Base-by-base conservation (phyloP, 306 rosid genomes). In the cucumber (Cucumis sativus) region DNA sequence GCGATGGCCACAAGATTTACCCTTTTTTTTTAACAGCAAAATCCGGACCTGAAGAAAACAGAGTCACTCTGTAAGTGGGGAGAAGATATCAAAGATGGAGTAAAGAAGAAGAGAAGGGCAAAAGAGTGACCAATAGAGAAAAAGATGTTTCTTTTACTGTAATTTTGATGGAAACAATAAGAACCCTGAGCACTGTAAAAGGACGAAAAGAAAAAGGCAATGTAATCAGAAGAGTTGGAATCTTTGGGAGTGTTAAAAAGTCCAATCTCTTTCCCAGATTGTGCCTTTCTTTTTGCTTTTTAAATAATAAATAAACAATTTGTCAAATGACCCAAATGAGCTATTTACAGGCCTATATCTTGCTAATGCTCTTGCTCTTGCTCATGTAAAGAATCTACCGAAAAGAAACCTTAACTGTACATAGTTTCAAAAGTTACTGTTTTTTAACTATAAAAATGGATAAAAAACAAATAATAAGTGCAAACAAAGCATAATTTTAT, bases 121-220 rank as follows among this genome's bases (percentile, higher is more conserved):
- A 30, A 43, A 70, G 40, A 70, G 20, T 43, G 75, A 45, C 43
- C 66, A 78, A 35, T n/a, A 43, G 75, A 68, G 54, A 57, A 70
- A 52, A 73, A 73, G 62, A 49, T 51, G 63, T 23, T 28, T 49
- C 18, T 54, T 51, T 73, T 33, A 57, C 54, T 75, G 67, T 33
- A 35, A 75, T 17, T 54, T 41, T 58, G 65, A 75, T 75, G 66
- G 67, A 75, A 35, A 57, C 47, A 52, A 73, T 30, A 54, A 73
- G 77, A 71, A 28, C 61, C 43, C 61, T 30, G 63, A 72, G 77
- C 55, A 78, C 60, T 49, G 60, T 30, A 25, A 71, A 78, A 82
- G 83, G 91, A 88, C 87, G 84, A 85, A 74, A 83, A 84, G 79
- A 86, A 90, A 82, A 78, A 80, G 57, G 64, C 79, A 86, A 76